phyloP scores from a whole-genome alignment of 192 early-diverging fungal genomes.

The Mortierella alpina region DNA sequence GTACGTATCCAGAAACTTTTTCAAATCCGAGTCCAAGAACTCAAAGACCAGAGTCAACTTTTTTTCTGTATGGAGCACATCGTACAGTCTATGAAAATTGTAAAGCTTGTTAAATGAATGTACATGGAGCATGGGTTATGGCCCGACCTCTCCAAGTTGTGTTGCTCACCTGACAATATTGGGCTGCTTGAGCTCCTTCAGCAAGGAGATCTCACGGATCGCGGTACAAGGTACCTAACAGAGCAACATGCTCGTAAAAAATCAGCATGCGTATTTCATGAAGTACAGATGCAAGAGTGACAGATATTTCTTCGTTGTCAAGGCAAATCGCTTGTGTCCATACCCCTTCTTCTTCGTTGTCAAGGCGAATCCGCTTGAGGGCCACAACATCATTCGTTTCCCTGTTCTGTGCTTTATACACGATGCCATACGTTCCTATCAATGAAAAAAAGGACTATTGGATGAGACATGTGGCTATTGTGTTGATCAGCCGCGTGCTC shows the following conservation, averaged over 20 bases:
- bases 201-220: conserved; percentile 87
- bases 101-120: not conserved
- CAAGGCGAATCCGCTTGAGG: conserved; percentile 91
- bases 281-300: conserved; percentile 61
- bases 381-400: conserved; percentile 97
- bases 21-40: conserved; percentile 97
- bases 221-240: conserved; percentile 83
- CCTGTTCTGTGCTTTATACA: conserved; percentile 98
- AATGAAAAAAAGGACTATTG: not conserved
- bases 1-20: conserved; percentile 96
- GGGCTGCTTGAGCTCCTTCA: conserved; percentile 85
- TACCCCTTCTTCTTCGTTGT: conserved; percentile 92
- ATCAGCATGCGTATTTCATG: not conserved
- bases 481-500: not conserved
- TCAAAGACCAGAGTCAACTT: conserved; percentile 99
- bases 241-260: not conserved
- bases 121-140: not conserved
- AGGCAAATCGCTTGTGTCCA: conserved; percentile 92
- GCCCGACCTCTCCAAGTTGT: not conserved
- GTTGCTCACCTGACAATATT: conserved; percentile 82
- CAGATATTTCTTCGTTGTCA: conserved; percentile 84
- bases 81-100: conserved; percentile 77
- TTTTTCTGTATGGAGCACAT: conserved; percentile 97
- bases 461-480: not conserved
- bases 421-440: conserved; percentile 94